Evolutionary conservation across 2,329 filamentous ascomycete genomes (phyloP).

Genomic region (Pseudopyricularia javanii): DNA sequence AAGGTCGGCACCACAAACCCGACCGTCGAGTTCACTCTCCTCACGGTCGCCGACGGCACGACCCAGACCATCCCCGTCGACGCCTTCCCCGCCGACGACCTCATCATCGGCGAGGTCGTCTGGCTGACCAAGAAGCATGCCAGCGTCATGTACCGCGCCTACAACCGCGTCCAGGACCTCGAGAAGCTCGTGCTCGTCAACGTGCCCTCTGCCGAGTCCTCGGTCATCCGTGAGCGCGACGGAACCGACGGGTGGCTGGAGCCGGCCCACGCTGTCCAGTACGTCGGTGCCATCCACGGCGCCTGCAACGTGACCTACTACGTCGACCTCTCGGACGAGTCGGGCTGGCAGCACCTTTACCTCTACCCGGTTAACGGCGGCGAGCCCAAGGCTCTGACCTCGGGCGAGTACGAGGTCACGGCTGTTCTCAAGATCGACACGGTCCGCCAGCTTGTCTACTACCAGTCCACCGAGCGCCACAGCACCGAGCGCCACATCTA

Average conservation of each 20-base stretch:
- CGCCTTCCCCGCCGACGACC: conserved; percentile 76
- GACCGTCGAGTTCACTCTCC: conserved; percentile 66
- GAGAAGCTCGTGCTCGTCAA: conserved; percentile 81
- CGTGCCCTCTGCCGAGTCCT: conserved; percentile 58
- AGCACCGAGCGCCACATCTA: conserved; percentile 89
- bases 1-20: conserved; percentile 93
- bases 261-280: conserved; percentile 73
- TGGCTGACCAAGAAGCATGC: conserved; percentile 53
- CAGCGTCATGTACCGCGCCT: conserved; percentile 51
- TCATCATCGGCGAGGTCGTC: conserved; percentile 74
- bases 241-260: conserved; percentile 89
- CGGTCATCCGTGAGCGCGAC: conserved; percentile 68
- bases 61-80: conserved; percentile 88
- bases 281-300: conserved; percentile 63
- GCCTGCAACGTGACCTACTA: conserved; percentile 31
- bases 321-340: conserved; percentile 55
- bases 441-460: conserved; percentile 79
- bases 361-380: conserved; percentile 82
- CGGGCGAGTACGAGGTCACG: conserved; percentile 86
- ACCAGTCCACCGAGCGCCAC: conserved; percentile 72
- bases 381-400: conserved; percentile 71
- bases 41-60: conserved; percentile 65
- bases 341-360: conserved; percentile 74
- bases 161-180: conserved; percentile 79
- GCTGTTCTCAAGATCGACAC: conserved; percentile 77